Evolutionary conservation across 2,329 filamentous ascomycete genomes (phyloP), one percentile per base, ranked within the genome.

Genomic region (Stemphylium vesicarium): DNA sequence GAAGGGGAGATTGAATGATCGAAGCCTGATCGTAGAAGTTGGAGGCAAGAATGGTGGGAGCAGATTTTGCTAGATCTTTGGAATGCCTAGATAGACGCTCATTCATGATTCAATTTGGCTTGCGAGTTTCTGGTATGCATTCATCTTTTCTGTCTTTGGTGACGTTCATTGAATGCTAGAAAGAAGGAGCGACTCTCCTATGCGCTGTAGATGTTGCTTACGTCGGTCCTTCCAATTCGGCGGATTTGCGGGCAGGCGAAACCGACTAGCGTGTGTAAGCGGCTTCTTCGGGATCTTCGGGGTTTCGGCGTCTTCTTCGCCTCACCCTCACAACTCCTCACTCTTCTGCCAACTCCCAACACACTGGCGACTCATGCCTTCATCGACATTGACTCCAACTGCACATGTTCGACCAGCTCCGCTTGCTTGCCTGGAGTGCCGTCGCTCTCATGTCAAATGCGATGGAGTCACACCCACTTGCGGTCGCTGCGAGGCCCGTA

Each of bases 381-480:
- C 41, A 20, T 33, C 47, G 6, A 33, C 43, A 9, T 22, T 33
- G 16, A 33, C 36, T 12, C 20, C 42, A 16, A 24, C 40, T 29
- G 38, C 50, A 35, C 42, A 45, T 32, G 13, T 20, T 26, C 57
- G 62, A 10, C 62, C 65, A n/a, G 52, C 66, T 36, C 54, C 67
- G 15, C 45, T 69, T 18, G 81, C 81, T n/a, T 83, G 80, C 59
- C 69, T 81, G 15, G 74, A 77, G 35, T 82, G 81, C 53, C 76
- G 80, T 18, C 74, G 70, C 3, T 70, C 77, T 9, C 81, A 82
- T 59, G 65, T 81, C 36, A 81, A 79, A 57, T 83, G 81, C 59
- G 78, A 81, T 57, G 79, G 75, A 12, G 71, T 69, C n/a, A 70
- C 73, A 20, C 80, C 80, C 4, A 38, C 40, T 3, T 71, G 69